Percentiles rank a stretch among this genome's conserved stretches.
Evolutionary conservation across 1,284 basidiomycete genomes (phyloP).

Genomic region (Pyrrhoderma noxium): DNA sequence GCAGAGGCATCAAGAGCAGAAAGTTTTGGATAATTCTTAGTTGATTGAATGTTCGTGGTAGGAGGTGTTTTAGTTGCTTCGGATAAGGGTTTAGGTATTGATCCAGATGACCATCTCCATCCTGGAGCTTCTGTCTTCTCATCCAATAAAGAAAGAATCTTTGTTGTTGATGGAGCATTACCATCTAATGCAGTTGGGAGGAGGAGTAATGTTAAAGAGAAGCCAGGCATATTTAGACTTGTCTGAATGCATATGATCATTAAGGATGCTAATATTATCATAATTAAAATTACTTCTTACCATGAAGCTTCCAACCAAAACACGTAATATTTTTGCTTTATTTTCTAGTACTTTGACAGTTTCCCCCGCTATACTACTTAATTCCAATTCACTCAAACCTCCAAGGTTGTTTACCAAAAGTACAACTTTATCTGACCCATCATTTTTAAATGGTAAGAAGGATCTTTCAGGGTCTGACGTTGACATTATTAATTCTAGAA

Average conservation of each 20-base stretch:
- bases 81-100: slow-evolving; percentile 27
- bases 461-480: slow-evolving; percentile 78
- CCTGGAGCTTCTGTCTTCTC: slow-evolving; percentile 69
- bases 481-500: slow-evolving; percentile 68
- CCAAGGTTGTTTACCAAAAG: slow-evolving; percentile 79
- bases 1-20: slow-evolving; percentile 36
- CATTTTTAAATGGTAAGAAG: slow-evolving; percentile 71
- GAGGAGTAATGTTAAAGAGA: slow-evolving; percentile 82
- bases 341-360: slow-evolving; percentile 46
- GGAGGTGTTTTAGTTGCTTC: slow-evolving; percentile 21
- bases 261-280: background rate
- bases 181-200: slow-evolving; percentile 48
- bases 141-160: slow-evolving; percentile 73
- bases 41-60: slow-evolving; percentile 19
- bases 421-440: slow-evolving; percentile 59
- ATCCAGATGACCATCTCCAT: slow-evolving; percentile 68
- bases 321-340: slow-evolving; percentile 50
- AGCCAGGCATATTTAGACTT: slow-evolving; percentile 92
- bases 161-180: slow-evolving; percentile 32
- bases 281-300: slow-evolving; percentile 32
- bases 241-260: slow-evolving; percentile 41
- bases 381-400: slow-evolving; percentile 80
- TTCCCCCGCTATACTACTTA: slow-evolving; percentile 64
- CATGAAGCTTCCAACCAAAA: slow-evolving; percentile 81
- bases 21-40: slow-evolving; percentile 24